Evolutionary conservation across 805 yeast species (phyloP).

Genomic region (Nakazawaea ernobii): DNA sequence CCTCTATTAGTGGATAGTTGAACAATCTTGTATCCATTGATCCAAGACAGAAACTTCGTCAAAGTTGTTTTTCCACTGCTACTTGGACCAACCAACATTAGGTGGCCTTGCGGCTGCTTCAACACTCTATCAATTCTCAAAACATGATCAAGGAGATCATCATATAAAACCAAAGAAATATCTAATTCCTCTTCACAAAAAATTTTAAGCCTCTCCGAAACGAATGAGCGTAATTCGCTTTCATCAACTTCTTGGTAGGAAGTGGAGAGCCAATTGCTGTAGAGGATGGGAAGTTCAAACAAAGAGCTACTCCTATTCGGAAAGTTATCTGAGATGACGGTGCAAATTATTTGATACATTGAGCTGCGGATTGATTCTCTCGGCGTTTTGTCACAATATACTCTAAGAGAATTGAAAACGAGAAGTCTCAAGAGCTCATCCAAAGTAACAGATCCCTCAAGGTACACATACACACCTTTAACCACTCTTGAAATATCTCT

Average conservation of each 20-base stretch:
- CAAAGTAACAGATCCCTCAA: constrained; percentile 27
- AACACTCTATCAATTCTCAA: constrained; percentile 77
- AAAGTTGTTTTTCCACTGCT: constrained; percentile 78
- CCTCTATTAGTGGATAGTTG: constrained; percentile 52
- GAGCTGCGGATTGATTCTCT: constrained; percentile 37
- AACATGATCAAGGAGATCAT: constrained; percentile 67
- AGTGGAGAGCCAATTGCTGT: constrained; percentile 69
- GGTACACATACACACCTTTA: constrained; percentile 54
- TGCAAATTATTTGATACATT: constrained; percentile 36
- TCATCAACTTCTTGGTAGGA: constrained; percentile 52
- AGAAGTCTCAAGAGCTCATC: constrained; percentile 54
- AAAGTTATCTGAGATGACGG: constrained; percentile 34
- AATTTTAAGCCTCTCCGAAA: constrained; percentile 56
- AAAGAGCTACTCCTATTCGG: constrained; percentile 35
- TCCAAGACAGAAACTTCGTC: constrained; percentile 84
- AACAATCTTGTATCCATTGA: constrained; percentile 63
- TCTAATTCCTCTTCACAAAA: constrained; percentile 79
- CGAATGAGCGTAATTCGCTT: constrained; percentile 43
- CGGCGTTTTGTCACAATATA: constrained; percentile 71
- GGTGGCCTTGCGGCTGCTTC: constrained; percentile 83
- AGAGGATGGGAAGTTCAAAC: constrained; percentile 50
- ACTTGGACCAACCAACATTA: constrained; percentile 77
- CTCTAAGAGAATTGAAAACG: constrained; percentile 76
- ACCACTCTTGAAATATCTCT: constrained; percentile 89
- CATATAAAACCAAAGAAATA: constrained; percentile 54